Base-by-base conservation (phyloP, 805 yeast species). In the Suhomyces prunicola region DNA sequence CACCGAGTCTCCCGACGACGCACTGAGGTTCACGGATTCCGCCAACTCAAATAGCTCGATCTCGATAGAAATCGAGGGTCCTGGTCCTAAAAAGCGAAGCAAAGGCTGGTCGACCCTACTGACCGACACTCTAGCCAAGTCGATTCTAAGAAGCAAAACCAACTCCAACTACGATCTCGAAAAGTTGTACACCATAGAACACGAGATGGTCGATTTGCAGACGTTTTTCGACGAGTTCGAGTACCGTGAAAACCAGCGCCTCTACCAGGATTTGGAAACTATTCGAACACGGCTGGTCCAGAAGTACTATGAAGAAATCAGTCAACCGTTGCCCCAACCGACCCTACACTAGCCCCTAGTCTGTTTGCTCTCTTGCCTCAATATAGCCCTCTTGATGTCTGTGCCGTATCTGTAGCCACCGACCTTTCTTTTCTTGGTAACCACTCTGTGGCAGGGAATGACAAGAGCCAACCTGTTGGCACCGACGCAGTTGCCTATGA, bases 361-460 rank as follows among this genome's bases (percentile, higher is more conserved):
- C n/a, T n/a, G n/a, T n/a, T n/a, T n/a, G n/a, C n/a, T n/a, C n/a
- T n/a, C 71, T 17, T 50, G 50, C 17, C 56, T 52, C 15, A 71
- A 53, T 19, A 72, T 50, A 35, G 56, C 53, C 48, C 57, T 49
- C 58, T 77, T 77, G 45, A 74, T 49, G 5, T 56, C 60, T 4
- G 61, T 47, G 2, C 80, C 80, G 69, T 72, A 75, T 48, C 70
- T 62, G 57, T 68, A 78, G 5, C 78, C 77, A 13, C 74, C 69
- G 9, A 71, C 60, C 26, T 62, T 63, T 5, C 69, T 69, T 29
- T 55, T 53, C 6, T 60, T 60, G 12, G 71, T 65, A 19, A 74
- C 42, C 1, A 76, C 74, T 47, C 79, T 60, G 59, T 77, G 81
- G 57, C 81, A 77, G 1, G 82, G 81, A 4, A 77, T 63, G 4